phyloP scores from a whole-genome alignment of 1,284 basidiomycete species.

The Apiotrichum siamense region DNA sequence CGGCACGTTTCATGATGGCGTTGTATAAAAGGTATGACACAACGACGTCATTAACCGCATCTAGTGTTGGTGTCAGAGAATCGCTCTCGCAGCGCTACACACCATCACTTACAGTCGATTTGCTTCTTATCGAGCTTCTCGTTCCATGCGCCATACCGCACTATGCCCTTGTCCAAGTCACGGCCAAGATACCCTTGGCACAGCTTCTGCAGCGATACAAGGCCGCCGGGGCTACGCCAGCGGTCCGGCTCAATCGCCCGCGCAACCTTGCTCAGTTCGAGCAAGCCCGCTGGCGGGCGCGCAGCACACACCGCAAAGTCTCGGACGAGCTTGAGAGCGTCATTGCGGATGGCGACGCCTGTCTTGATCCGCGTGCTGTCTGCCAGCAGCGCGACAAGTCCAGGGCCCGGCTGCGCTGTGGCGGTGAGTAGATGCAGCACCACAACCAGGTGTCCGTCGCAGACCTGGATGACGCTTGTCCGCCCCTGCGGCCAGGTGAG shows the following conservation, averaged over 20 bases:
- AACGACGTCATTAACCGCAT: conserved; percentile 48
- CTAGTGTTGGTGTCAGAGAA: conserved; percentile 31
- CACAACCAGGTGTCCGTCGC: conserved; percentile 40
- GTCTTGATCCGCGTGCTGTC: conserved; percentile 37
- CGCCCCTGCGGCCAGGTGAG: conserved; percentile 24
- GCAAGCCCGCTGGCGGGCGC: conserved; percentile 18
- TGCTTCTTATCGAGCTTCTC: conserved; percentile 26
- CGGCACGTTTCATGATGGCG: background rate
- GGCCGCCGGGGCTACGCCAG: conserved; percentile 20
- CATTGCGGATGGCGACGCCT: conserved; percentile 43
- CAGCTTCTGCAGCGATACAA: conserved; percentile 43
- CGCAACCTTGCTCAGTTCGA: conserved; percentile 44
- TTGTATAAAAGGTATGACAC: conserved; percentile 37
- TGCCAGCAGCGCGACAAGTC: conserved; percentile 32
- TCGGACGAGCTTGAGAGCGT: conserved; percentile 42
- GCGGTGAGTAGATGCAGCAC: conserved; percentile 38
- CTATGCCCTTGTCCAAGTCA: conserved; percentile 34
- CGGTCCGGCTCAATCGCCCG: conserved; percentile 33
- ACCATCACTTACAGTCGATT: conserved; percentile 37
- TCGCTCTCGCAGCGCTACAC: background rate
- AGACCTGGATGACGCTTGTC: conserved; percentile 45
- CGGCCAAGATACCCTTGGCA: conserved; percentile 33
- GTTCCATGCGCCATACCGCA: conserved; percentile 43
- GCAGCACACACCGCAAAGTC: conserved; percentile 31
- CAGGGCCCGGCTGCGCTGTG: conserved; percentile 2